Evolutionary conservation across 1,284 basidiomycete genomes (phyloP).

Genomic region (Naganishia cerealis): DNA sequence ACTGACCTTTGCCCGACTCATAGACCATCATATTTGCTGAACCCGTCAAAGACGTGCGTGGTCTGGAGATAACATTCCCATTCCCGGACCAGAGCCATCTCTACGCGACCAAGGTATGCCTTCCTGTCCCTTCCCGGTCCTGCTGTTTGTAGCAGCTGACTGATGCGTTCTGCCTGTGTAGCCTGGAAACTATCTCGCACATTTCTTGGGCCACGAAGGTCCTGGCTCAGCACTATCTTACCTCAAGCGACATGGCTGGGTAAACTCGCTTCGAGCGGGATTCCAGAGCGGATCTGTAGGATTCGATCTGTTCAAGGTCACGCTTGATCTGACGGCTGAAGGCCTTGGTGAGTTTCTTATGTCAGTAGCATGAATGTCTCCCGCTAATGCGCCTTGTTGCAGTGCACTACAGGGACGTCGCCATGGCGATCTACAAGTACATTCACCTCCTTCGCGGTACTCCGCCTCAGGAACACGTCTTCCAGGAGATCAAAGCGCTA

Average conservation of each 20-base stretch:
- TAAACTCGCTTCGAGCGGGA: conserved; percentile 74
- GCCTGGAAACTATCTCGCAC: conserved; percentile 76
- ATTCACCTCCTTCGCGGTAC: conserved; percentile 72
- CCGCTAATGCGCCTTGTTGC: conserved; percentile 22
- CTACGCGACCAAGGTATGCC: conserved; percentile 69
- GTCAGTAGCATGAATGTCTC: background rate
- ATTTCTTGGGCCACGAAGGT: conserved; percentile 95
- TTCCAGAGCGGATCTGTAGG: conserved; percentile 67
- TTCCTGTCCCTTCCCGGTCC: background rate
- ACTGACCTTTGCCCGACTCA: background rate
- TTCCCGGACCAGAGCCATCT: conserved; percentile 76
- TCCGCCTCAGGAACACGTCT: conserved; percentile 70
- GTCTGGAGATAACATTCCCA: conserved; percentile 83
- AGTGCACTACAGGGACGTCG: conserved; percentile 76
- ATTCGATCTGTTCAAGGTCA: conserved; percentile 86
- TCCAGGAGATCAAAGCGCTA: conserved; percentile 75
- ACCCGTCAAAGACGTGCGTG: conserved; percentile 87
- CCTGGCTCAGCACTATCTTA: conserved; percentile 88
- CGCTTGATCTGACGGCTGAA: conserved; percentile 75
- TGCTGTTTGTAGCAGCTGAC: background rate
- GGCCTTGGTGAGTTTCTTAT: conserved; percentile 69
- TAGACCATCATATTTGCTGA: conserved; percentile 82
- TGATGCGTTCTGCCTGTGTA: conserved; percentile 37
- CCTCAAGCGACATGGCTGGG: conserved; percentile 89
- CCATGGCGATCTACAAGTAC: conserved; percentile 80